A percentile compares a stretch with the other conserved stretches of the same genome.
These are phyloP conservation scores for Rhodotorula graminis DNA, from an alignment of 768 basidiomycete genomes.

Conservation along the genomic window DNA sequence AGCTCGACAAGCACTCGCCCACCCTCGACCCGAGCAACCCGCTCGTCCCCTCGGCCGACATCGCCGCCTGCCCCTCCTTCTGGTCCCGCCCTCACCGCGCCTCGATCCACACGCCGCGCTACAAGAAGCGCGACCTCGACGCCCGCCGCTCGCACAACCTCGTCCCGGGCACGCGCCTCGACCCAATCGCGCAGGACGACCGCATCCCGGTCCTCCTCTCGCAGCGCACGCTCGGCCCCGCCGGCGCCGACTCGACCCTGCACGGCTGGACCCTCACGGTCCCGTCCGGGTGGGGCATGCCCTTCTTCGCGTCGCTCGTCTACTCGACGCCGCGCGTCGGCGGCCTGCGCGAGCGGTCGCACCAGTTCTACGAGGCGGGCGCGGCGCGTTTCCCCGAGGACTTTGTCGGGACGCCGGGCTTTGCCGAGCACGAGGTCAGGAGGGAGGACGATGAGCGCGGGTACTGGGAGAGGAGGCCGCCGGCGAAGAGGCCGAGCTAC, in stretches of 20 bases:
- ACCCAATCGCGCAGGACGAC: conserved; percentile 67
- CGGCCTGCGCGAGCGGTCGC: conserved; percentile 75
- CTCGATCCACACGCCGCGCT: conserved; percentile 53
- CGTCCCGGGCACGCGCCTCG: conserved; percentile 70
- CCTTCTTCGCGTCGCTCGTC: conserved; percentile 75
- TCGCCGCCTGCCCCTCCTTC: background rate
- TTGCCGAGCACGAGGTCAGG: conserved; percentile 53
- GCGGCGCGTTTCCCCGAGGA: conserved; percentile 73
- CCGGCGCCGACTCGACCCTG: conserved; percentile 46
- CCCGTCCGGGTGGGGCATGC: conserved; percentile 84
- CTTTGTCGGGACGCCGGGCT: conserved; percentile 60
- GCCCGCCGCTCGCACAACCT: conserved; percentile 70
- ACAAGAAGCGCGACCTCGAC: conserved; percentile 60
- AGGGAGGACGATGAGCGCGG: conserved; percentile 57
- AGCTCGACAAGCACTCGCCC: conserved; percentile 58
- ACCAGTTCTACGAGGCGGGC: conserved; percentile 78
- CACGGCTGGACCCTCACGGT: conserved; percentile 85
- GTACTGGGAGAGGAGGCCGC: conserved; percentile 74
- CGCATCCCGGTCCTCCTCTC: conserved; percentile 77
- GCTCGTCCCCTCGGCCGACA: conserved; percentile 56
- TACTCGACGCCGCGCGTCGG: conserved; percentile 78
- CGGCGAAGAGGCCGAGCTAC: conserved; percentile 77
- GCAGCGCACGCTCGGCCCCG: conserved; percentile 57
- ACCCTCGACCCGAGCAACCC: conserved; percentile 67
- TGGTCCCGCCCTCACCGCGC: conserved; percentile 61